Evolutionary conservation across 1,139 yeast genomes (phyloP), one percentile per base, ranked within the genome.

Genomic region (Maudiozyma humilis): DNA sequence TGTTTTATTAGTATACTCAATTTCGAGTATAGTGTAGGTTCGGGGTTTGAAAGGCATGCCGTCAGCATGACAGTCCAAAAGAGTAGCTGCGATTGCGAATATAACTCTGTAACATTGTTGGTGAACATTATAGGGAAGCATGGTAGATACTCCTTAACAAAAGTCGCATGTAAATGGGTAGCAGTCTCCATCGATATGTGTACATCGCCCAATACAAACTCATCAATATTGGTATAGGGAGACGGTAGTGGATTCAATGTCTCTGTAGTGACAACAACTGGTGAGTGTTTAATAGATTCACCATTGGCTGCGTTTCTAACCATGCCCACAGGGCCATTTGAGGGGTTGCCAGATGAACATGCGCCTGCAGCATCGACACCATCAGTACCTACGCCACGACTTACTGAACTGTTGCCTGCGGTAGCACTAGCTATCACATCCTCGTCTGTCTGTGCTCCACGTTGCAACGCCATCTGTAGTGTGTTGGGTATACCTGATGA

Each of bases 51-150:
- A 19, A 84, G 68, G 35, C 93, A 80, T 0, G 96, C 94, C 0
- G 95, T 87, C 38, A 86, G 69, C 67, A 86, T 83, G 1, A 88
- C 91, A 0, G 94, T 76, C 97, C 97, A 89, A 60, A 89, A 89
- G 38, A 89, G 68, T 23, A 88, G 68, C 59, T 85, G 93, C 0
- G 95, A 83, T 59, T 84, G 91, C 20, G 83, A 76, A 62, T 86
- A 86, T 32, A 88, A 72, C 59, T 84, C 94, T 0, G 81, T 75
- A 1, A 95, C 93, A 40, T 78, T 74, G 44, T 73, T 68, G 0
- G 94, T 78, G 33, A 79, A 74, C 56, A 88, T 70, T 8, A 89
- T 83, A 1, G 96, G 96, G 52, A 88, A 70, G 55, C 73, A 83
- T 0, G 95, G 94, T 25, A 85, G 67, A 55, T 81, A 82, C 47